These are phyloP conservation scores for Camelina sativa DNA, from an alignment of 345 rosid genomes.

Conservation along the genomic window DNA sequence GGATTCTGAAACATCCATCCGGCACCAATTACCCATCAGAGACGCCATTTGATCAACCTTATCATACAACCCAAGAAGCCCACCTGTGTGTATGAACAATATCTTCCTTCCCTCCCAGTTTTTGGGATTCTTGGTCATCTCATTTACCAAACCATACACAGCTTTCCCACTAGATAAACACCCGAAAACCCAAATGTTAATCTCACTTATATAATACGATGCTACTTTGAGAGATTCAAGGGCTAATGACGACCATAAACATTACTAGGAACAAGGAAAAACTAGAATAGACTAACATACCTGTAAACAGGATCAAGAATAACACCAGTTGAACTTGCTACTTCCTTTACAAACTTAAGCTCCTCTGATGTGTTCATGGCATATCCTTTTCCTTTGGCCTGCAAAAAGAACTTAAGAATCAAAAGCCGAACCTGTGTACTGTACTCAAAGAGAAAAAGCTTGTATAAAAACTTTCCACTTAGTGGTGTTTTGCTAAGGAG, in stretches of 20 bases:
- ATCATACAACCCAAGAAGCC: slow-evolving; percentile 79
- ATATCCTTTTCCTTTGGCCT: slow-evolving; percentile 94
- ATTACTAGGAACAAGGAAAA: slow-evolving; percentile 3
- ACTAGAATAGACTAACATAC: slow-evolving; percentile 41
- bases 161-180: slow-evolving; percentile 76
- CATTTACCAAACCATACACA: slow-evolving; percentile 74
- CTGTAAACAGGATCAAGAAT: slow-evolving; percentile 95
- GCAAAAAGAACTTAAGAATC: slow-evolving; percentile 12
- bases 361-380: slow-evolving; percentile 82
- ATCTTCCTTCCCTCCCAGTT: slow-evolving; percentile 85
- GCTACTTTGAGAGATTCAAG: background rate
- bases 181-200: slow-evolving; percentile 13
- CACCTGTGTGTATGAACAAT: slow-evolving; percentile 86
- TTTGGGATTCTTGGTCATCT: slow-evolving; percentile 72
- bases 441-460: background rate
- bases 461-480: background rate
- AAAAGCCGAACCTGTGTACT: background rate
- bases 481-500: background rate
- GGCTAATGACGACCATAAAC: background rate
- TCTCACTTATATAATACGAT: background rate
- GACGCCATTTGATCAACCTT: slow-evolving; percentile 79
- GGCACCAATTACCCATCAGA: slow-evolving; percentile 62
- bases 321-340: slow-evolving; percentile 78
- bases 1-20: slow-evolving; percentile 82
- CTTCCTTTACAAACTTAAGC: slow-evolving; percentile 77